Percentiles rank a stretch among this genome's conserved stretches.
These are phyloP conservation scores for Kwoniella dejecticola DNA, from an alignment of 768 basidiomycete genomes.

Conservation along the genomic window DNA sequence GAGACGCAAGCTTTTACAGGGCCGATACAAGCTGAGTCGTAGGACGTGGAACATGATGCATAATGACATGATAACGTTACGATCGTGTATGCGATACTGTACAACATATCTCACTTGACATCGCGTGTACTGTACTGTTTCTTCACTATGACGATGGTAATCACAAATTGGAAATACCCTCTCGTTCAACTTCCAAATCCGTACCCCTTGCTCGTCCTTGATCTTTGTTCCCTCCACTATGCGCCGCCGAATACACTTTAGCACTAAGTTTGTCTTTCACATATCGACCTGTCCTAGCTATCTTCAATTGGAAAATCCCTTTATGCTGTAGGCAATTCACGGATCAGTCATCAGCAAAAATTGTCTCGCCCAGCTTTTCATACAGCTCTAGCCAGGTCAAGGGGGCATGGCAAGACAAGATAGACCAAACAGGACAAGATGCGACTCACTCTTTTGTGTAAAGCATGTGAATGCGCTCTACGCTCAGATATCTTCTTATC, in stretches of 20 bases:
- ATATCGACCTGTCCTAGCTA: slow-evolving; percentile 64
- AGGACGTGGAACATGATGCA: no score
- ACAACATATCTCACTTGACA: no score
- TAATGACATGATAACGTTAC: no score
- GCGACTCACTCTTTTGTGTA: slow-evolving; percentile 55
- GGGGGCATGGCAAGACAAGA: no score
- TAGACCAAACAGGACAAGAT: no score
- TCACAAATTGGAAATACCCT: slow-evolving; percentile 50
- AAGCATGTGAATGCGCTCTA: slow-evolving; percentile 44
- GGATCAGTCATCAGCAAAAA: neutral
- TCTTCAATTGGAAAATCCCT: slow-evolving; percentile 67
- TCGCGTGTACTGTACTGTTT: no score
- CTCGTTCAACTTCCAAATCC: slow-evolving; percentile 48
- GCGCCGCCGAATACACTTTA: slow-evolving; percentile 35
- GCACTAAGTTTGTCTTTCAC: slow-evolving; percentile 62
- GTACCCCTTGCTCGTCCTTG: slow-evolving; percentile 34
- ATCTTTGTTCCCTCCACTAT: slow-evolving; percentile 21
- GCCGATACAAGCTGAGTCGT: no score
- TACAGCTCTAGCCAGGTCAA: no score
- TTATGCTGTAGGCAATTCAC: slow-evolving; percentile 58
- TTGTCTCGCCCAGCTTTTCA: slow-evolving; percentile 23
- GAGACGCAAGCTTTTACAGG: no score
- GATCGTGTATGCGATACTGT: no score
- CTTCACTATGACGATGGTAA: no score
- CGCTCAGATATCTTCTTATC: slow-evolving; percentile 27